Base-by-base conservation (phyloP, 2,329 filamentous ascomycete species). In the Fusarium nelsonii region DNA sequence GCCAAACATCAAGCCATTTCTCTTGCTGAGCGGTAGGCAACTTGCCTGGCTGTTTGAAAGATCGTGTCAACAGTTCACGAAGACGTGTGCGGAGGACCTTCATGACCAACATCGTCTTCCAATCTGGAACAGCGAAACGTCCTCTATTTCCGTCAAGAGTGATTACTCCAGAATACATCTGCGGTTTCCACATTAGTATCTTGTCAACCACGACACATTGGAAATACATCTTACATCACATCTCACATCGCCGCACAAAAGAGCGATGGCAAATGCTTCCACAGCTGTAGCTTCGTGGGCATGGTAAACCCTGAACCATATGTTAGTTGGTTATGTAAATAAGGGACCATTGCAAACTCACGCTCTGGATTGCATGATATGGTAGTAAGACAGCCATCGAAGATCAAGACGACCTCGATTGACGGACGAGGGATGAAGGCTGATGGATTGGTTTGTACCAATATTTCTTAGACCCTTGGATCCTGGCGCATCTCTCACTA, bases 351-450 rank as follows among this genome's bases (percentile, higher is more conserved):
- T 9, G 6, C 8, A 50, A 28, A 84, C 83, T 86, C 87, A 86
- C 90, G 92, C 81, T 83, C 91, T 94, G 4, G 92, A 91, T 78
- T 97, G 94, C 93, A 98, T 97, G 69, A 98, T 97, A 78, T 97
- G 92, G 81, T 98, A 98, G 78, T 97, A 99, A 1, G 92, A 96
- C 44, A 99, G 82, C 89, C 93, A 98, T 75, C 90, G 91, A 39
- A 94, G 82, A 40, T 89, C 87, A 46, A 84, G 82, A 63, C 83
- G 84, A 9, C 84, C 87, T 76, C 94, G 94, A 78, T 98, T 98
- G 70, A 99, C 92, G 2, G 93, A 97, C 1, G 91, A 92, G 1
- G 94, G 92, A 71, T 97, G 93, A 20, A 99, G 83, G 59, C 90
- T 93, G 72, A 99, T 94, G 44, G 88, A 87, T 78, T 98, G 95